These are phyloP conservation scores for Fusarium albosuccineum DNA, from an alignment of 2,329 filamentous ascomycete species.

Conservation along the genomic window DNA sequence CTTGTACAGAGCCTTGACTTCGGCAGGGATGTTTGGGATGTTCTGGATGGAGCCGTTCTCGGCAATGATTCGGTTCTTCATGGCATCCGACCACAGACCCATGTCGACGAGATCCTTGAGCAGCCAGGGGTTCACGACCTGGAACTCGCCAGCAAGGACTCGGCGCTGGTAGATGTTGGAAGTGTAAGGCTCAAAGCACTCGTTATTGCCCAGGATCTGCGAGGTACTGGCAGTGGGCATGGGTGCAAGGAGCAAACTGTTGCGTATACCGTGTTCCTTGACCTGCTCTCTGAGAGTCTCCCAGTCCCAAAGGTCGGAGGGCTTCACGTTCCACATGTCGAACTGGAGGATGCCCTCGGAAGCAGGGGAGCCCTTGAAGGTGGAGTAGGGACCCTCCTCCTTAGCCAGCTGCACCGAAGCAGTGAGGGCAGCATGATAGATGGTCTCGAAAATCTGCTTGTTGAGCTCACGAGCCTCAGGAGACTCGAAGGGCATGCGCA, in stretches of 20 bases:
- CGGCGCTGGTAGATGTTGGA: slow-evolving; percentile 99
- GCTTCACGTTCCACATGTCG: slow-evolving; percentile 98
- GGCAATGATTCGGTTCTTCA: slow-evolving; percentile 99
- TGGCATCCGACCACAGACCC: slow-evolving; percentile 98
- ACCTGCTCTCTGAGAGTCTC: slow-evolving; percentile 88
- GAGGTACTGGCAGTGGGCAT: slow-evolving; percentile 99
- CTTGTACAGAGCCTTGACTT: slow-evolving; percentile 98
- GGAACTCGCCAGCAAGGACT: slow-evolving; percentile 98
- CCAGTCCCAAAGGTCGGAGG: slow-evolving; percentile 98
- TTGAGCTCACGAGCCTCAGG: slow-evolving; percentile 94
- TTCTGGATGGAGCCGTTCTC: slow-evolving; percentile 96
- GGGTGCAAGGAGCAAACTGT: slow-evolving; percentile 93
- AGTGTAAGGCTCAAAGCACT: slow-evolving; percentile 99
- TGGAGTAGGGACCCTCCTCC: slow-evolving; percentile 85
- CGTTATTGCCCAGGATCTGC: slow-evolving; percentile 98
- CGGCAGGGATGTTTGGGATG: slow-evolving; percentile 94
- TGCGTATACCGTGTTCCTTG: slow-evolving; percentile 92
- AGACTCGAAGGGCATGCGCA: slow-evolving; percentile 97
- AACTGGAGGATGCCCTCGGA: slow-evolving; percentile 97
- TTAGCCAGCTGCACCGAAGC: slow-evolving; percentile 89
- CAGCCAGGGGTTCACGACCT: slow-evolving; percentile 99
- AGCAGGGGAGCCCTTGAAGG: slow-evolving; percentile 92
- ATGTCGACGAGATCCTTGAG: slow-evolving; percentile 98
- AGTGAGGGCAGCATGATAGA: slow-evolving; percentile 95
- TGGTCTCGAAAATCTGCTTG: slow-evolving; percentile 99